Base-by-base conservation (phyloP, 106 monocot genomes). In the Allium fistulosum region DNA sequence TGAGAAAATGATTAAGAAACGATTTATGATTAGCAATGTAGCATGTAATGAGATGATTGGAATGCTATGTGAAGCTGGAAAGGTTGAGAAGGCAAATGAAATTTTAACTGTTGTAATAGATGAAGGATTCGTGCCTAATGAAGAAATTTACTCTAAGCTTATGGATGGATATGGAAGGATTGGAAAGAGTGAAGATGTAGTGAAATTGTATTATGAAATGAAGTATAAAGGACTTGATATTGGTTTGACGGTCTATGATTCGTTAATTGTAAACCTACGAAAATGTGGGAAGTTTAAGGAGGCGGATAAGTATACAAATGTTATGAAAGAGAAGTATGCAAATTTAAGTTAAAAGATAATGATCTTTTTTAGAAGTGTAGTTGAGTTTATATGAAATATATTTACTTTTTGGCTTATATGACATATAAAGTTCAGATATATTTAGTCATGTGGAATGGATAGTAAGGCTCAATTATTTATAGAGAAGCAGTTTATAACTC, bases 141-240 rank as follows among this genome's bases (percentile, higher is more conserved):
- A 76, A 71, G 66, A 48, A 6, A 77, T 61, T 7, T 92, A 97
- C 70, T 70, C 59, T 47, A 72, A 71, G 11, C 80, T 97, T 16
- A 87, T 89, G 27, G 50, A 82, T 83, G 91, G 92, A 13, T 97
- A 75, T 69, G 86, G 84, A 8, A 76, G 51, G 51, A 75, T 45
- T 7, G 68, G 76, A 37, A 73, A 80, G 47, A 68, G 45, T 26
- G 59, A 83, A 59, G 78, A 76, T 27, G 53, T 82, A 52, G 10
- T 80, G 46, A 82, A 75, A 60, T 47, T 88, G 12, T 92, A 84
- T 58, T 80, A 85, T 75, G 94, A 94, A 70, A 85, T 94, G 87
- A 75, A 81, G 69, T 72, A 81, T 51, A 83, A 68, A 68, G 85
- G 83, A 7, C 28, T 81, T 69, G 58, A 50, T 61, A 46, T 62